A percentile compares a stretch with the other conserved stretches of the same genome.
phyloP scores from a whole-genome alignment of 73 alveolate species.

The Uronychia setigera region DNA sequence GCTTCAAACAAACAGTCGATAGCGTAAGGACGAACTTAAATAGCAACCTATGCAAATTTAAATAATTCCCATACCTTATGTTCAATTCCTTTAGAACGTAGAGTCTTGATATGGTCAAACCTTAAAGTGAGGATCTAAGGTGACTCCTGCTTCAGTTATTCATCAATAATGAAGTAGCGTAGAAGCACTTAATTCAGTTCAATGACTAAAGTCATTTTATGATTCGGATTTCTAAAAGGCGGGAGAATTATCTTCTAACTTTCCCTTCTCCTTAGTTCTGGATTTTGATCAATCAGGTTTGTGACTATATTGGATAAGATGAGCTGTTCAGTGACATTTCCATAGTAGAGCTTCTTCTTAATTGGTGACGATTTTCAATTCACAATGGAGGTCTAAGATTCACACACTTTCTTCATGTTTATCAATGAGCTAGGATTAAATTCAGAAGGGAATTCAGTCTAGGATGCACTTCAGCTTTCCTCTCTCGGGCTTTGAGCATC shows the following conservation, averaged over 20 bases:
- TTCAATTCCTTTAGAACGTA: neutral
- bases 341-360: neutral
- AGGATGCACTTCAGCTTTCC: neutral
- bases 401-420: neutral
- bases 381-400: neutral
- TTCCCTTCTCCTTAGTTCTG: neutral
- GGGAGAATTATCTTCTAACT: neutral
- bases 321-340: neutral
- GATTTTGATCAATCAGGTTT: neutral
- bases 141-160: neutral
- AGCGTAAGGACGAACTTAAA: neutral
- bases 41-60: neutral
- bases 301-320: neutral
- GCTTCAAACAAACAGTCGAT: neutral
- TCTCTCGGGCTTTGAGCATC: neutral
- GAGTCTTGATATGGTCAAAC: neutral
- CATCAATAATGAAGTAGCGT: neutral
- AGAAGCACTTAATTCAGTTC: neutral
- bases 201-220: neutral
- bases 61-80: neutral
- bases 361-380: neutral
- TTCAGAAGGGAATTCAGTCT: neutral
- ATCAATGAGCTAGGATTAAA: neutral
- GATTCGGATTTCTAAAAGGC: neutral
- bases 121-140: neutral